A percentile compares a stretch with the other conserved stretches of the same genome.
Evolutionary conservation across 2,329 filamentous ascomycete genomes (phyloP).

Genomic region (Orbilia ellipsospora): DNA sequence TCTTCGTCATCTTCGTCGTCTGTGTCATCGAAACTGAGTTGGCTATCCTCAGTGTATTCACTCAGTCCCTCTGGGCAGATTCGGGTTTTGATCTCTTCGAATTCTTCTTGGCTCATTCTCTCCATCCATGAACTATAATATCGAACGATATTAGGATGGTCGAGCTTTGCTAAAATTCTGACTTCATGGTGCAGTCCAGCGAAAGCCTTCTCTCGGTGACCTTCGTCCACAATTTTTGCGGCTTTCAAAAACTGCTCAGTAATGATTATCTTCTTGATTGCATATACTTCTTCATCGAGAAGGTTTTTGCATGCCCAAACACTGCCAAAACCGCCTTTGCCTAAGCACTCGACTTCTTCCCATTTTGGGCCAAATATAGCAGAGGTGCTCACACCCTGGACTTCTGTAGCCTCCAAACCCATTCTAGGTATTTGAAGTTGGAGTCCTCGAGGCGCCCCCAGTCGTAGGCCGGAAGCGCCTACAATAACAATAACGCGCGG

Average conservation of each 20-base stretch:
- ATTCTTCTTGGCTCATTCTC: slow-evolving; percentile 44
- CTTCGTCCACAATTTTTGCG: slow-evolving; percentile 60
- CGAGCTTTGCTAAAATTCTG: slow-evolving; percentile 71
- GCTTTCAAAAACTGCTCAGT: slow-evolving; percentile 66
- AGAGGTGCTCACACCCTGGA: background rate
- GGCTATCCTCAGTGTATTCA: slow-evolving; percentile 26
- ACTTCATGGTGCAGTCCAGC: slow-evolving; percentile 66
- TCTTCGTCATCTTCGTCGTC: slow-evolving; percentile 7
- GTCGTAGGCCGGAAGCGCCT: slow-evolving; percentile 1
- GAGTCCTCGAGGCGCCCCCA: slow-evolving; percentile 25
- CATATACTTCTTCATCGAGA: slow-evolving; percentile 72
- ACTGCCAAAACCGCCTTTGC: slow-evolving; percentile 73
- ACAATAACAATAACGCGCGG: background rate
- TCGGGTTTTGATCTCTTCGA: slow-evolving; percentile 26
- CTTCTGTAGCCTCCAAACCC: slow-evolving; percentile 21
- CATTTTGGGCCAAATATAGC: slow-evolving; percentile 58
- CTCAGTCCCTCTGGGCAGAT: slow-evolving; percentile 42
- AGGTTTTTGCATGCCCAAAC: slow-evolving; percentile 73
- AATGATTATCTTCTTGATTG: slow-evolving; percentile 74
- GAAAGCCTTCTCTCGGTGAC: slow-evolving; percentile 69
- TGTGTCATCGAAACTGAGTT: background rate
- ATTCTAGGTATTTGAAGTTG: slow-evolving; percentile 38
- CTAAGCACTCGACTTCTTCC: slow-evolving; percentile 68
- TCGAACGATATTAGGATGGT: slow-evolving; percentile 74
- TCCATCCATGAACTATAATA: slow-evolving; percentile 76